Evolutionary conservation across 768 basidiomycete species (phyloP), one percentile per base, ranked within the genome.

Genomic region (Scleroderma bovista): DNA sequence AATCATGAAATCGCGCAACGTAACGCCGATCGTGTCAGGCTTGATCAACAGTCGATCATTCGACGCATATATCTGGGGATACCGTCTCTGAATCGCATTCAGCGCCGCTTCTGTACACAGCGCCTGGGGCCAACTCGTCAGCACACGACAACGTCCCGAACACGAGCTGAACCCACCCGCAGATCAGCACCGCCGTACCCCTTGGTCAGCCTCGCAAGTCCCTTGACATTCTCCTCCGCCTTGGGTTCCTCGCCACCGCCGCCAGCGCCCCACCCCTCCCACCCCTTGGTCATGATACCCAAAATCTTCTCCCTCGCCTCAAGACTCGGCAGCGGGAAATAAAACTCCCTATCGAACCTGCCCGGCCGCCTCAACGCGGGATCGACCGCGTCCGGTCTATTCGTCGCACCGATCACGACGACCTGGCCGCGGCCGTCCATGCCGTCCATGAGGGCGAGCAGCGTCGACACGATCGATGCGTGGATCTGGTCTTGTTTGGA

Each of bases 361-460:
- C 96, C 96, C 1, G 95, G 96, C 22, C 96, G 75, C 26, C 96
- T 76, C 44, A 99, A 69, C 1, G 96, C 96, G 17, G 96, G 93
- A 67, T 99, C 96, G 50, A 99, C 85, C n/a, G 93, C 89, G 66
- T 99, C 96, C 0, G 95, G 95, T 52, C 96, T 69, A 65, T 99
- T 99, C 3, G 96, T 99, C 2, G 96, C 96, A 24, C 96, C 96
- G 57, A 98, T 98, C 26, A 99, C 92, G 23, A 98, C 80, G 16
- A 99, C 95, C 67, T 97, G 93, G 2, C 93, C 94, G 46, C 96
- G 81, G 1, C 94, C 94, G 55, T 99, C 96, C 95, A 98, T 98
- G 39, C 95, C 96, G 65, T 98, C 96, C 96, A 98, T 98, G 39
- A 98, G 76, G 2, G 96, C 95, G 2, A 99, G 75, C 9, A 98